Evolutionary conservation across 306 rosid genomes (phyloP).

Genomic region (Urtica urens): DNA sequence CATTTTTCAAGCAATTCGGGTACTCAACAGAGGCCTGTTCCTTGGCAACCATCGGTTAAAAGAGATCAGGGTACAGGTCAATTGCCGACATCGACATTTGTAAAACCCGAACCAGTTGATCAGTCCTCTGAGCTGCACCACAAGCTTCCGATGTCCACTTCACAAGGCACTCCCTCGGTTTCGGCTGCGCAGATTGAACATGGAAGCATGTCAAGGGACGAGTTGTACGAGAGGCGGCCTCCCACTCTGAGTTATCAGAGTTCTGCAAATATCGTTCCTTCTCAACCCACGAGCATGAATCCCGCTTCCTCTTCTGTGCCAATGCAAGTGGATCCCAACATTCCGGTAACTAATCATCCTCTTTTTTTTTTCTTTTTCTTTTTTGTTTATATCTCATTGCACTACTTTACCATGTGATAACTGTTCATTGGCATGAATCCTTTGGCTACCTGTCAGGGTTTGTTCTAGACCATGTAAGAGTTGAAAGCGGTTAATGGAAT

Average conservation of each 20-base stretch:
- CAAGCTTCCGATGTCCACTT: constrained; percentile 36
- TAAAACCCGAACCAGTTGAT: constrained; percentile 56
- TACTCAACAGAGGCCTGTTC: constrained; percentile 41
- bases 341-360: constrained; percentile 23
- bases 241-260: constrained; percentile 50
- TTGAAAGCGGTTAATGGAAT: no score
- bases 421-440: constrained; percentile 1
- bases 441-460: no score
- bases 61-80: constrained; percentile 46
- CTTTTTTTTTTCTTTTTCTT: constrained; percentile 4
- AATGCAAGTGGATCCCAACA: constrained; percentile 36
- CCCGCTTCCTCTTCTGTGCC: constrained; percentile 36
- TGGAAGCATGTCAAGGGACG: constrained; percentile 37
- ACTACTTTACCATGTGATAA: no score
- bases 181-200: constrained; percentile 49
- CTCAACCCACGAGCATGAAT: constrained; percentile 39
- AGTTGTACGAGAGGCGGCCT: constrained; percentile 36
- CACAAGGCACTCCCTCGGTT: constrained; percentile 51
- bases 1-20: constrained; percentile 36
- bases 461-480: no score
- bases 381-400: background rate
- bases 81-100: constrained; percentile 37
- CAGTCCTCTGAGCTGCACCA: constrained; percentile 60
- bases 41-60: constrained; percentile 53
- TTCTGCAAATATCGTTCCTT: constrained; percentile 29